Evolutionary conservation across 306 rosid genomes (phyloP).

Genomic region (Prinsepia uniflora): DNA sequence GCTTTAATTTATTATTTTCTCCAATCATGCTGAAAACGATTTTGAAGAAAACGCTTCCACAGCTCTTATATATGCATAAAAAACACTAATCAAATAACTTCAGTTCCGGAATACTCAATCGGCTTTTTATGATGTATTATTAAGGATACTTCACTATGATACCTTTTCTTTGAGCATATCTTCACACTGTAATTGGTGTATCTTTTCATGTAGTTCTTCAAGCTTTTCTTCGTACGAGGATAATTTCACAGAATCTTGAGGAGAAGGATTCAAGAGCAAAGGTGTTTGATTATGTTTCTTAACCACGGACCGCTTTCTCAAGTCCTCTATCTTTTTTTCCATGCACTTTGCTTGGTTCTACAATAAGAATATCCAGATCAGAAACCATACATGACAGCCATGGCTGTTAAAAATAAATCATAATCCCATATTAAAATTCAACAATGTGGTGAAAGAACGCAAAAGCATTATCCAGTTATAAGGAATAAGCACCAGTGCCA

Average conservation of each 20-base stretch:
- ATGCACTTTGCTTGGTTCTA: constrained; percentile 60
- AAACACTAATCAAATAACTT: neutral
- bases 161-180: constrained; percentile 61
- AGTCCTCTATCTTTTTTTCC: constrained; percentile 46
- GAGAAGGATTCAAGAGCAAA: constrained; percentile 40
- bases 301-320: constrained; percentile 35
- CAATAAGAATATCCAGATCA: constrained; percentile 38
- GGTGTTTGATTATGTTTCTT: constrained; percentile 34
- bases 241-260: constrained; percentile 34
- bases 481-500: neutral
- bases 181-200: constrained; percentile 63
- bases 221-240: constrained; percentile 63
- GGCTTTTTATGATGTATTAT: neutral
- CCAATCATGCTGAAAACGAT: neutral
- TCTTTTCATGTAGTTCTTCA: constrained; percentile 56
- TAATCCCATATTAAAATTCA: neutral
- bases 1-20: neutral
- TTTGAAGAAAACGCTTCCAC: neutral
- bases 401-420: neutral
- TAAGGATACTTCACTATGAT: neutral
- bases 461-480: neutral
- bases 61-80: neutral
- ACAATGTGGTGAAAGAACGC: neutral
- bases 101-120: neutral
- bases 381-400: neutral